Evolutionary conservation across 495 filamentous ascomycete genomes (phyloP), one percentile per base, ranked within the genome.

Genomic region (Bombardia bombarda): DNA sequence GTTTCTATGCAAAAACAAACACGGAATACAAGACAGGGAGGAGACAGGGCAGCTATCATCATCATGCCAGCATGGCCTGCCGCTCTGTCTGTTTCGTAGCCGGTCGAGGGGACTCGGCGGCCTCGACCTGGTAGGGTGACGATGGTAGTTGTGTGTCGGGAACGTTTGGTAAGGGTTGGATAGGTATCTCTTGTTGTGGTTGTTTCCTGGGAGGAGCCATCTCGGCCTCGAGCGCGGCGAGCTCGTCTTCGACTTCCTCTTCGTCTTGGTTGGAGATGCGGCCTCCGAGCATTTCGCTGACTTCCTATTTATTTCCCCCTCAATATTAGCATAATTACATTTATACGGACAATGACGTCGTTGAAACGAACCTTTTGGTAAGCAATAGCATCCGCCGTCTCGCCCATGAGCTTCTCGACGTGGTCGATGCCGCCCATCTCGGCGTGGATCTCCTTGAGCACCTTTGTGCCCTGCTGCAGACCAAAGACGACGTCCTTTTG

Each of bases 381-480:
- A 12, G 83, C 84, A 50, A 83, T 75, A 18, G 87, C 90, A 46
- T 95, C 90, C 25, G 84, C 86, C 19, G 73, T 89, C 67, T 95
- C 87, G 9, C 84, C 90, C 83, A 95, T 84, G 50, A 97, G 60
- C 69, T 87, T 86, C 74, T 95, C 90, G 38, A 97, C 90, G 42
- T 82, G 77, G 51, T 94, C 89, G 40, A 98, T 70, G 1, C 90
- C 90, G 21, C 90, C 93, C 88, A 98, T 98, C 67, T 98, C 92
- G 48, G 77, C 78, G 52, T 96, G 80, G 43, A 98, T 96, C 55
- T 93, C 84, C 52, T 83, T 78, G 47, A 98, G 70, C 23, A 96
- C 92, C 32, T 72, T 71, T 1, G 92, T 97, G 16, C 92, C 92
- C 68, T 96, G 87, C 58, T 93, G 84, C 47, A 98, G 67, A 1